Evolutionary conservation across 2,329 filamentous ascomycete genomes (phyloP).

Genomic region (Pseudogymnoascus sp.): DNA sequence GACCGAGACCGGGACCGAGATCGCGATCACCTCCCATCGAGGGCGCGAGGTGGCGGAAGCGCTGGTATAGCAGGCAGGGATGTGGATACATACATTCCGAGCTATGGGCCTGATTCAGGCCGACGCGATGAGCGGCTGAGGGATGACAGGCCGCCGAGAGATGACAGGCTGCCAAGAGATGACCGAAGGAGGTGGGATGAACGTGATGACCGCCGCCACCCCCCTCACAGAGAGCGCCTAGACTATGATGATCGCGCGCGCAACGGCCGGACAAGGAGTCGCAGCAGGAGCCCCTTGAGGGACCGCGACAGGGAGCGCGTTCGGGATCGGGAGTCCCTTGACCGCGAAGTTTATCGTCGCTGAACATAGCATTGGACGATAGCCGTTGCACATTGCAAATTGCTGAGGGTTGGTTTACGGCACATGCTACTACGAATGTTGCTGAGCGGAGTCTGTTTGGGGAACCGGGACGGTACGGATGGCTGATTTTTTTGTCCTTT

Average conservation of each 20-base stretch:
- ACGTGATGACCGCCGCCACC: constrained; percentile 33
- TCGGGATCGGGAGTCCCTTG: constrained; percentile 32
- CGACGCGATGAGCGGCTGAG: constrained; percentile 24
- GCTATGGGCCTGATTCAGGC: constrained; percentile 34
- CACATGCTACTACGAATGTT: background rate
- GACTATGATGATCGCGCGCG: constrained; percentile 29
- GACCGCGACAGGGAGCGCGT: constrained; percentile 34
- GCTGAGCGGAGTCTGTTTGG: constrained; percentile 2
- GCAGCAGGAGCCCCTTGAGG: constrained; percentile 37
- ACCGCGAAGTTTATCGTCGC: constrained; percentile 15
- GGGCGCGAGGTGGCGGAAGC: constrained; percentile 14
- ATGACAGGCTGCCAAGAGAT: constrained; percentile 29
- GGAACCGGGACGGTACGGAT: background rate
- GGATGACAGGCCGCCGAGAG: constrained; percentile 34
- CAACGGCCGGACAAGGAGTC: constrained; percentile 33
- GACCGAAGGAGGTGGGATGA: constrained; percentile 30
- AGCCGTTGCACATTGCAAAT: background rate
- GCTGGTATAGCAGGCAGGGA: constrained; percentile 25
- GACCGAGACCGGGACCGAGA: constrained; percentile 34
- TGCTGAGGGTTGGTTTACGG: background rate
- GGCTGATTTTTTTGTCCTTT: background rate
- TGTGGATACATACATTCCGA: constrained; percentile 45
- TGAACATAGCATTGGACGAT: background rate
- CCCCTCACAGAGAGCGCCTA: constrained; percentile 32
- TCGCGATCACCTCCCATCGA: constrained; percentile 21